These are phyloP conservation scores for Calonectria hawksworthii DNA, from an alignment of 2,329 filamentous ascomycete genomes.

Conservation along the genomic window DNA sequence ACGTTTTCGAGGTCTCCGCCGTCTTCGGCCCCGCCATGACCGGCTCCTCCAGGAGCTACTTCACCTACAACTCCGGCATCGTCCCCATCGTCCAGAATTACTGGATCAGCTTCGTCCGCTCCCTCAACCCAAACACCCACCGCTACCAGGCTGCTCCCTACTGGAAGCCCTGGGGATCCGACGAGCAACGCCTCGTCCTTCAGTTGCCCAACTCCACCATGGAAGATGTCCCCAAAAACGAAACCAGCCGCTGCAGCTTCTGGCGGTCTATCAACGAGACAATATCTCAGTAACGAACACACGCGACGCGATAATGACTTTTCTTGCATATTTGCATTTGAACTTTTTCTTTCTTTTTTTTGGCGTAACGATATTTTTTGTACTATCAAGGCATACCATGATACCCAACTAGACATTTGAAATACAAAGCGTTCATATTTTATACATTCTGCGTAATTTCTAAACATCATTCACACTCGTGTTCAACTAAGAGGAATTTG, in stretches of 20 bases:
- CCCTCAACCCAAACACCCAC: conserved; percentile 59
- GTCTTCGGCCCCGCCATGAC: conserved; percentile 61
- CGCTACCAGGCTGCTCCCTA: conserved; percentile 51
- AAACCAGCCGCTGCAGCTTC: conserved; percentile 56
- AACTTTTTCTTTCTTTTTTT: background rate
- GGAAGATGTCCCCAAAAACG: conserved; percentile 53
- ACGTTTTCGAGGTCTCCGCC: conserved; percentile 62
- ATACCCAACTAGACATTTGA: conserved; percentile 34
- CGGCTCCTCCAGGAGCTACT: conserved; percentile 52
- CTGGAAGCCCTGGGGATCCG: conserved; percentile 58
- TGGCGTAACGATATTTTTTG: background rate
- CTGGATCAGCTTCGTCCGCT: conserved; percentile 63
- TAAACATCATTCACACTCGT: background rate
- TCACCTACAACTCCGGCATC: conserved; percentile 59
- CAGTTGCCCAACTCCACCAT: conserved; percentile 55
- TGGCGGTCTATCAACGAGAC: conserved; percentile 55
- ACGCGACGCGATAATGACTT: conserved; percentile 5
- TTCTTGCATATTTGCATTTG: conserved; percentile 5
- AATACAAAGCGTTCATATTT: background rate
- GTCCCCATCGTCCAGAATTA: conserved; percentile 64
- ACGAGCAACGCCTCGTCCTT: conserved; percentile 53
- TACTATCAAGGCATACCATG: conserved; percentile 5
- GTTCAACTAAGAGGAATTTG: background rate
- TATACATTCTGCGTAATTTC: background rate
- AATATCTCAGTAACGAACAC: conserved; percentile 40